Conservation (phyloP, 352 stramenopile genomes). For the Lagenidium giganteum region DNA sequence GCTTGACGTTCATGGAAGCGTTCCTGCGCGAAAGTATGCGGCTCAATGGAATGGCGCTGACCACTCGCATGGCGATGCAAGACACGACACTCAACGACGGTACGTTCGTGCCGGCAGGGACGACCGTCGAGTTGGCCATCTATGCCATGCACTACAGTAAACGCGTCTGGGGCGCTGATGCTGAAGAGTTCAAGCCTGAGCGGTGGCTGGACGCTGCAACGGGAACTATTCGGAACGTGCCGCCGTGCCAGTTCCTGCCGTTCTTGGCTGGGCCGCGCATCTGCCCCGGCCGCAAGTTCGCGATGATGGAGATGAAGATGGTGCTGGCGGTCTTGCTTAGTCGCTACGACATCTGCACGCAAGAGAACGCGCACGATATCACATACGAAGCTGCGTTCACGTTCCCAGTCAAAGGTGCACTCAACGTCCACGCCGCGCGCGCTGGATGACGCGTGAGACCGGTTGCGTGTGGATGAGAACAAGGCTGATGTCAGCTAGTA, state of each 20-base stretch:
- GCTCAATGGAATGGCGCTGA: slow-evolving; percentile 56
- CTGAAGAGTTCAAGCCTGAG: slow-evolving; percentile 32
- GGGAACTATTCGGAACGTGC: slow-evolving; percentile 8
- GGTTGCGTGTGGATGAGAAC: too few species aligned
- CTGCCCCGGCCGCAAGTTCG: slow-evolving; percentile 51
- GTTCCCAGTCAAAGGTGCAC: slow-evolving; percentile 28
- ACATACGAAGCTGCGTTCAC: slow-evolving; percentile 48
- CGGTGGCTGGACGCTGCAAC: slow-evolving; percentile 29
- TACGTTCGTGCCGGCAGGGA: slow-evolving; percentile 22
- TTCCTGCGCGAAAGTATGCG: slow-evolving; percentile 54
- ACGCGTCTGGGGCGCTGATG: slow-evolving; percentile 35
- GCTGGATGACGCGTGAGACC: too few species aligned
- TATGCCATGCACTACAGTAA: slow-evolving; percentile 33
- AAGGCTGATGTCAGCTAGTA: too few species aligned
- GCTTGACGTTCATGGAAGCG: slow-evolving; percentile 47
- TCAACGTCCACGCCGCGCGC: too few species aligned
- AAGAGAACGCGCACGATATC: slow-evolving; percentile 32
- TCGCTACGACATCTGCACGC: slow-evolving; percentile 41
- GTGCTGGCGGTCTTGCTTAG: slow-evolving; percentile 38
- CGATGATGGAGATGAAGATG: slow-evolving; percentile 59
- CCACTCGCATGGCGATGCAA: slow-evolving; percentile 33
- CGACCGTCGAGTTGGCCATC: slow-evolving; percentile 26
- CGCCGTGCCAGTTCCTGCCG: slow-evolving; percentile 24
- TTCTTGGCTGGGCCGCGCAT: slow-evolving; percentile 52
- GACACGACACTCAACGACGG: slow-evolving; percentile 63